These are phyloP conservation scores for Aspergillus amoenus DNA, from an alignment of 2,329 filamentous ascomycete species.

Conservation along the genomic window DNA sequence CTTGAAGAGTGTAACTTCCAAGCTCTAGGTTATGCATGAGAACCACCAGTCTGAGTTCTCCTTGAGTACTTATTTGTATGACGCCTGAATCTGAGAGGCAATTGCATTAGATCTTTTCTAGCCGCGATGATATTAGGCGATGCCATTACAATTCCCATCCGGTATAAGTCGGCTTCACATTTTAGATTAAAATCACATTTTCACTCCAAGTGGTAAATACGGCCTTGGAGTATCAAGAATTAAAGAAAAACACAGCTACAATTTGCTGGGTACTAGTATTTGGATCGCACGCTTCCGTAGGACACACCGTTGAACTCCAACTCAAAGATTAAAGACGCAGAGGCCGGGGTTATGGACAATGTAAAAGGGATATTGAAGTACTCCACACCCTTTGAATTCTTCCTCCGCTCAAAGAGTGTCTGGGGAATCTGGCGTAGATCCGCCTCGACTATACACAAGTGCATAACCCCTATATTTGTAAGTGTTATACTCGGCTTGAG, in stretches of 20 bases:
- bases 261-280: constrained; percentile 13
- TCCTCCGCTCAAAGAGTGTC: constrained; percentile 14
- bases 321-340: constrained; percentile 24
- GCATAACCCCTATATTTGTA: constrained; percentile 8
- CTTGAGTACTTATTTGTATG: too few species aligned
- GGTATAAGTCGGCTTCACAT: too few species aligned
- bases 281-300: constrained; percentile 23
- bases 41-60: too few species aligned
- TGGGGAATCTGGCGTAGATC: constrained; percentile 23
- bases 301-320: constrained; percentile 25
- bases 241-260: constrained; percentile 1
- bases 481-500: not conserved
- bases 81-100: too few species aligned
- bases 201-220: too few species aligned
- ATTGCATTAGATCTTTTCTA: too few species aligned
- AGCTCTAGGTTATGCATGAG: too few species aligned
- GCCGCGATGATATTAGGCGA: too few species aligned
- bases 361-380: constrained; percentile 16
- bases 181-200: too few species aligned
- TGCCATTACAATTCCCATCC: too few species aligned
- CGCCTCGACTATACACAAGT: constrained; percentile 17
- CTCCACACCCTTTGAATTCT: constrained; percentile 16
- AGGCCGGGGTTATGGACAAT: constrained; percentile 21
- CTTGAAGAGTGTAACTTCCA: too few species aligned
- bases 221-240: too few species aligned